Base-by-base conservation (phyloP, 257 asterid species). In the Nicotiana attenuata region DNA sequence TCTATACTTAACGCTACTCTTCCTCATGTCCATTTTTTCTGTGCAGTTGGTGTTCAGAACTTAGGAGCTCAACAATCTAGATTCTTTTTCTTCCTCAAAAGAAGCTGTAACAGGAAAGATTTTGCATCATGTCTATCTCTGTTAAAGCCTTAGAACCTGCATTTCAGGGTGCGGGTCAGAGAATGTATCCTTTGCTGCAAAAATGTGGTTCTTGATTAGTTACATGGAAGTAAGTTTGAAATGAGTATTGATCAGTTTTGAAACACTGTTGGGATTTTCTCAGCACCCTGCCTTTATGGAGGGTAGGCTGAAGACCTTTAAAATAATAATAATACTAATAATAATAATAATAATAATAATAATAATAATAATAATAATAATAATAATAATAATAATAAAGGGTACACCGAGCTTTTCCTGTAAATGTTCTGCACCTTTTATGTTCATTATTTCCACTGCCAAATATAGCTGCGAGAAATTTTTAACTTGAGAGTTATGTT, bases 111-210 rank as follows among this genome's bases (percentile, higher is more conserved):
- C 66, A 47, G 82, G 85, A 81, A 85, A 84, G 83, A 85, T 63
- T 81, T 81, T 78, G 45, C 83, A 85, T 60, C 81, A 95, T 95
- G 98, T 86, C 97, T 84, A 90, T 80, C 91, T 80, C 97, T 52
- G 85, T 87, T 45, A 95, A 93, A 88, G 83, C 91, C 89, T 84
- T 93, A 84, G 99, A 95, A 85, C 99, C 99, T 87, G 99, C 98
- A 85, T 95, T 93, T 85, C 99, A 95, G 86, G 97, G 94, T 86
- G 95, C 86, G 47, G 99, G 98, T 81, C 98, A 93, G 90, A 95
- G 82, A 90, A 82, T 88, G 99, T 95, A 95, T 95, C 98, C 97
- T 91, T 81, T 78, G 60, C 65, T 75, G 77, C 53, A 29, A 75
- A 50, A 78, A 11, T 63, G 24, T 80, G 83, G 17, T 50, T 65